Base-by-base conservation (phyloP, 208 protist genomes). In the Wallacemonas sp. region DNA sequence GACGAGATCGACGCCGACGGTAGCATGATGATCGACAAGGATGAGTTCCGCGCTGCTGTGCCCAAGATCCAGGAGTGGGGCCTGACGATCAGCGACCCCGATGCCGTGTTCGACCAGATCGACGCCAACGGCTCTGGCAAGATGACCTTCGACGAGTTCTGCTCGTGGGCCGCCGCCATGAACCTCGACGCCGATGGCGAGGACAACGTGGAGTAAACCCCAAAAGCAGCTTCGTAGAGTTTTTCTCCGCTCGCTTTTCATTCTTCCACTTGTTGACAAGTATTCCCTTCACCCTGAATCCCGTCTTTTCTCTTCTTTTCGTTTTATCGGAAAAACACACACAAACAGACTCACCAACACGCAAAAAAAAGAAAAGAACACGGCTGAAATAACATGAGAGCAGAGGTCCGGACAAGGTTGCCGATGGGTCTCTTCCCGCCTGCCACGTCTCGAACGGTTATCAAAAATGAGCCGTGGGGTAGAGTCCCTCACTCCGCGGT, bases 71-170 rank as follows among this genome's bases (percentile, higher is more conserved):
- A 41, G 36, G 36, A 41, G 36, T 41, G 36, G 36, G 36, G 36
- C 14, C 36, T 41, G 9, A 41, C 36, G 60, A 64, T 81, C 17
- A 30, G n/a, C 26, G 67, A 84, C 56, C 48, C 70, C 4, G 61
- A 68, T 0, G 32, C 23, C 30, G 62, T 67, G 30, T 88, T 88
- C 72, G 69, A 78, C 36, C 49, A 67, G 58, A 63, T 88, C 32
- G 81, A 88, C 47, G 61, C n/a, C 26, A 74, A 85, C 68, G 72
- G 68, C 30, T 58, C 70, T 33, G 81, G 81, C 23, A 39, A 70
- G 46, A 70, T 88, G 27, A 62, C 73, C 33, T 81, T 84, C 56
- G 68, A 78, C 54, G 81, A 88, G 72, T 83, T 87, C 52, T 54
- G 64, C 29, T 34, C 36, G 17, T 86, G 76, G 76, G 80, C 72